Conservation (phyloP, 768 basidiomycete genomes). For the Boletus subcaerulescens region DNA sequence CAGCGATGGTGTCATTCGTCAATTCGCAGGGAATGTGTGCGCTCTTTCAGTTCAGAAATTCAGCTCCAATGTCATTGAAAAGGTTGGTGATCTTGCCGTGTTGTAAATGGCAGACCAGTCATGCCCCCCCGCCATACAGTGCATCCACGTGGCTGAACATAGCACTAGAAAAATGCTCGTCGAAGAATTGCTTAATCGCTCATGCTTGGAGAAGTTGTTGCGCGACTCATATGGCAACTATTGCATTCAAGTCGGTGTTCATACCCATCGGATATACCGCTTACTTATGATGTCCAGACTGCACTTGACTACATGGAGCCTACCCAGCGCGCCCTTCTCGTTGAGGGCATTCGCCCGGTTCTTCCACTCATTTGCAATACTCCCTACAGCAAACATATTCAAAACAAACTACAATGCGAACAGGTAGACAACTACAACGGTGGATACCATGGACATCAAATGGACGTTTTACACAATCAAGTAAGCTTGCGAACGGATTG, state of each 20-base stretch:
- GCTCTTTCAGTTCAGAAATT: slow-evolving; percentile 98
- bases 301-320: slow-evolving; percentile 97
- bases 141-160: slow-evolving; percentile 93
- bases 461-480: slow-evolving; percentile 19
- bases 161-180: slow-evolving; percentile 92
- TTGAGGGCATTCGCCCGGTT: slow-evolving; percentile 98
- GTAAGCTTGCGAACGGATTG: too few relatives aligned
- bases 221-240: slow-evolving; percentile 97
- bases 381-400: slow-evolving; percentile 98
- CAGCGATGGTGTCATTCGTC: slow-evolving; percentile 95
- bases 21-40: slow-evolving; percentile 97
- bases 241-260: slow-evolving; percentile 71
- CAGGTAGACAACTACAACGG: slow-evolving; percentile 67
- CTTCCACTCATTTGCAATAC: slow-evolving; percentile 98
- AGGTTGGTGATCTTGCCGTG: slow-evolving; percentile 44
- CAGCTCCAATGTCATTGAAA: slow-evolving; percentile 98
- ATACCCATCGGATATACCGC: neutral
- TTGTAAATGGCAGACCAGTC: neutral
- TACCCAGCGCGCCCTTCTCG: slow-evolving; percentile 84
- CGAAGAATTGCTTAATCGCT: slow-evolving; percentile 91
- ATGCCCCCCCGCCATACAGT: slow-evolving; percentile 35
- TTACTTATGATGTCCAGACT: slow-evolving; percentile 53
- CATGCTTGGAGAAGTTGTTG: slow-evolving; percentile 90
- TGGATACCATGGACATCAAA: slow-evolving; percentile 59
- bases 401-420: slow-evolving; percentile 96